These are phyloP conservation scores for Chrysophaeum taylorii DNA, from an alignment of 352 stramenopile genomes.

Conservation along the genomic window DNA sequence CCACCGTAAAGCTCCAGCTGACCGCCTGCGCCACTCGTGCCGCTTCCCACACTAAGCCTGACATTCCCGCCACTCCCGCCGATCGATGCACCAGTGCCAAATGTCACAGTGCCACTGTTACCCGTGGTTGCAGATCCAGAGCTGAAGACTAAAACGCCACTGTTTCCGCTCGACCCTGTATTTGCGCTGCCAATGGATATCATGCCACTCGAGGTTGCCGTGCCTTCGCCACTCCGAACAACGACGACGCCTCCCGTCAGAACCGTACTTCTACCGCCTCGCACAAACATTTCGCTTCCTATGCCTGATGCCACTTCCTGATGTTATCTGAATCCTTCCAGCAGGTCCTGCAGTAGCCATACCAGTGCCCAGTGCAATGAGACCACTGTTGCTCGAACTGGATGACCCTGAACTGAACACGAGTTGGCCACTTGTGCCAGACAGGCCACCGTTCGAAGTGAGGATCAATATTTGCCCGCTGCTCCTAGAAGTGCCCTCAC, in stretches of 20 bases:
- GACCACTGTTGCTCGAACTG: slow-evolving; percentile 29
- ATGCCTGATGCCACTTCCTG: slow-evolving; percentile 10
- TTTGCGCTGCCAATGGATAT: not conserved
- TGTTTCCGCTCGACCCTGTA: not conserved
- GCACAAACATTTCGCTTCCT: not conserved
- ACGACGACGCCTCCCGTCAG: not conserved
- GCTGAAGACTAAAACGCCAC: not conserved
- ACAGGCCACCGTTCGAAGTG: not conserved
- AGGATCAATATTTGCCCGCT: not conserved
- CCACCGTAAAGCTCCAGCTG: too few relatives aligned
- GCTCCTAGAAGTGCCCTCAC: not conserved
- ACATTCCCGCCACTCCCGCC: slow-evolving; percentile 18
- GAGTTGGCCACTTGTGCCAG: slow-evolving; percentile 28
- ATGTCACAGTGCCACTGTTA: slow-evolving; percentile 25
- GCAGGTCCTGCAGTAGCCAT: slow-evolving; percentile 19
- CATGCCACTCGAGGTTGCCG: slow-evolving; percentile 15
- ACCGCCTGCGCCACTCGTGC: too few relatives aligned
- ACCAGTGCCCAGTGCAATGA: slow-evolving; percentile 35
- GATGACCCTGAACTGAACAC: slow-evolving; percentile 29
- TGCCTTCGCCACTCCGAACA: not conserved
- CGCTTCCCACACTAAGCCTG: not conserved
- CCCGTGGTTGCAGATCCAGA: slow-evolving; percentile 6
- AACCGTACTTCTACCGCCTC: not conserved
- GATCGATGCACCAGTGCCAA: slow-evolving; percentile 23
- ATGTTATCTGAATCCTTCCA: slow-evolving; percentile 23